These are phyloP conservation scores for Yamadazyma dushanensis DNA, from an alignment of 1,139 yeast genomes.

Conservation along the genomic window DNA sequence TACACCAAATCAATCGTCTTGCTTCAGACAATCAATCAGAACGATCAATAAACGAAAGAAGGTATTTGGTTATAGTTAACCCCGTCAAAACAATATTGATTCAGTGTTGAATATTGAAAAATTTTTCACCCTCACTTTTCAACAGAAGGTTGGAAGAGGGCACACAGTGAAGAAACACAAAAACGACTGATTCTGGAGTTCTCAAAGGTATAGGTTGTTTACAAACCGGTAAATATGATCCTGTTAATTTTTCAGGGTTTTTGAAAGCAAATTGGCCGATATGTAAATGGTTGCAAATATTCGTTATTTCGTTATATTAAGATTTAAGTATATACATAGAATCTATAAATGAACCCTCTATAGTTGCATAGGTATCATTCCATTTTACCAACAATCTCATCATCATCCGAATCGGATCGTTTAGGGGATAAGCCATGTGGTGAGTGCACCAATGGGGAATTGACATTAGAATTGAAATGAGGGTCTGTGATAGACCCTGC, in stretches of 20 bases:
- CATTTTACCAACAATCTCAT: conserved; percentile 19
- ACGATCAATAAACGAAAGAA: conserved; percentile 42
- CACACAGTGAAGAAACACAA: too few relatives aligned
- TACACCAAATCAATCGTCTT: conserved; percentile 22
- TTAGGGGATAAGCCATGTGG: conserved; percentile 4
- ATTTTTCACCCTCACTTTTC: background rate
- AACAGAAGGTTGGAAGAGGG: background rate
- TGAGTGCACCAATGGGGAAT: too few relatives aligned
- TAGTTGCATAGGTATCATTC: conserved; percentile 11
- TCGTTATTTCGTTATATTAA: too few relatives aligned
- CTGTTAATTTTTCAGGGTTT: too few relatives aligned
- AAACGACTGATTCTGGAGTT: too few relatives aligned
- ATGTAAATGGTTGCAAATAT: too few relatives aligned
- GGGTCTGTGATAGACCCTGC: conserved; percentile 2
- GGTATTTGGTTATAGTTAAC: conserved; percentile 31
- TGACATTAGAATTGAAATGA: conserved; percentile 6
- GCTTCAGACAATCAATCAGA: conserved; percentile 44
- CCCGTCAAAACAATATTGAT: conserved; percentile 11
- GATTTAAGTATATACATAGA: background rate
- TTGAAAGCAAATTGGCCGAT: too few relatives aligned
- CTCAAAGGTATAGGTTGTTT: too few relatives aligned
- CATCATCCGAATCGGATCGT: conserved; percentile 6
- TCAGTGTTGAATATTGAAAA: conserved; percentile 1
- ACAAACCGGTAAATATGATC: too few relatives aligned
- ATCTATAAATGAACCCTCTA: background rate